Base-by-base conservation (phyloP, 2,329 filamentous ascomycete genomes). In the Cordyceps militaris region DNA sequence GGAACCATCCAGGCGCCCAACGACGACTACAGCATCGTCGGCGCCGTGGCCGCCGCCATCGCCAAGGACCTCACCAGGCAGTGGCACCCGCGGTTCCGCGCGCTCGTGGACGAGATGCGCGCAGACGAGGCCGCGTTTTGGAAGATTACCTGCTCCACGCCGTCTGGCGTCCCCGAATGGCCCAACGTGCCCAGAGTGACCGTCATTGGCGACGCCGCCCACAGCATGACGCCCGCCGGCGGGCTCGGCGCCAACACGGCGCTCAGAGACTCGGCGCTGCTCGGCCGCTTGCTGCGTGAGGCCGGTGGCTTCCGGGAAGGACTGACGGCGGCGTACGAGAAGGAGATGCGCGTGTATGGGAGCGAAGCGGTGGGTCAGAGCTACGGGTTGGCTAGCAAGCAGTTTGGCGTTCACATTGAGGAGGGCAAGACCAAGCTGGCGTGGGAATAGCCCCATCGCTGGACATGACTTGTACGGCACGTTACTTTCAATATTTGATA, bases 131-230 rank as follows among this genome's bases (percentile, higher is more conserved):
- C 83, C 0, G 83, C 84, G 0, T 86, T 87, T 62, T 86, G 82
- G 81, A 86, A 85, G 63, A 85, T 87, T 49, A 85, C 83, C 2
- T 86, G 81, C 62, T 85, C 82, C 0, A 78, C 75, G 0, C 83
- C 83, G 0, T 73, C 73, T 0, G 82, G 83, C 1, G 80, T 86
- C 0, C 83, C 84, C 0, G 73, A 79, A 46, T 86, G 84, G 84
- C 63, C 70, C 9, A 85, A 82, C 46, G 76, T 83, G 55, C 75
- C 78, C 0, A 74, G 82, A 0, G 80, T 84, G 10, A 84, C 81
- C 0, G 72, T 83, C 0, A 79, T 84, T 56, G 82, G 82, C 1
- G 81, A 84, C 62, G 80, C 81, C 0, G 79, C 69, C 3, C 81
- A 84, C 60, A 76, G 74, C 0, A 84, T 84, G 81, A 83, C 80